A percentile compares a stretch with the other conserved stretches of the same genome.
These are phyloP conservation scores for Daldinia grandis DNA, from an alignment of 495 filamentous ascomycete species.

Conservation along the genomic window DNA sequence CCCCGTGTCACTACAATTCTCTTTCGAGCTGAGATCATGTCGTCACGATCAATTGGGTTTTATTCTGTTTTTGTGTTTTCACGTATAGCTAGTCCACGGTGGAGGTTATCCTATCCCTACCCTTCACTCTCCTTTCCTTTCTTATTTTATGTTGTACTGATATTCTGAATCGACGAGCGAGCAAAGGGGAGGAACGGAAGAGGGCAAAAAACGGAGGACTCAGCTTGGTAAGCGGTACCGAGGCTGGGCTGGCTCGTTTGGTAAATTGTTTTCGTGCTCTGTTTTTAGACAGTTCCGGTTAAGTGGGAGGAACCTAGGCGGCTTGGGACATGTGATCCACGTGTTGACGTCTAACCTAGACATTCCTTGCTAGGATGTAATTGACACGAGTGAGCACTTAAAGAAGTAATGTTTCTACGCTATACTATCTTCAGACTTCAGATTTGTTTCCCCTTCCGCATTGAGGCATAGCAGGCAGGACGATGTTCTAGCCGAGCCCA, in stretches of 20 bases:
- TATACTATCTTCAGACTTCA: constrained; percentile 6
- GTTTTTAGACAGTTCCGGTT: constrained; percentile 10
- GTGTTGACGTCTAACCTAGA: constrained; percentile 9
- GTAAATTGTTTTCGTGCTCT: constrained; percentile 33
- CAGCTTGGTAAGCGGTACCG: constrained; percentile 17
- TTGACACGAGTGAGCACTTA: constrained; percentile 32
- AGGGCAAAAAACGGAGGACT: constrained; percentile 12
- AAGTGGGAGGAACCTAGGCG: constrained; percentile 2
- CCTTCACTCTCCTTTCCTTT: constrained; percentile 5
- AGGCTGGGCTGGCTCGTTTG: constrained; percentile 24
- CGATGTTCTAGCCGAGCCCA: background rate
- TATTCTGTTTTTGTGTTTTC: constrained; percentile 11
- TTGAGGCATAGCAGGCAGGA: background rate
- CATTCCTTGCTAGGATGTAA: constrained; percentile 35
- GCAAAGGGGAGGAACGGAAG: constrained; percentile 1
- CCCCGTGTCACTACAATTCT: constrained; percentile 8
- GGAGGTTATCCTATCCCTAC: background rate
- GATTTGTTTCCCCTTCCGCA: background rate
- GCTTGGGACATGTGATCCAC: constrained; percentile 29
- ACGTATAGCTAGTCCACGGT: constrained; percentile 16
- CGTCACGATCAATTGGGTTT: constrained; percentile 34
- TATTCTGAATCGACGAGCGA: constrained; percentile 15
- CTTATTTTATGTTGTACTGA: constrained; percentile 3
- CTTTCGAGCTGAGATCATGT: constrained; percentile 22
- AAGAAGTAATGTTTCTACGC: constrained; percentile 9